phyloP scores from a whole-genome alignment of 148 eudicot genomes.

The Spergularia marina region DNA sequence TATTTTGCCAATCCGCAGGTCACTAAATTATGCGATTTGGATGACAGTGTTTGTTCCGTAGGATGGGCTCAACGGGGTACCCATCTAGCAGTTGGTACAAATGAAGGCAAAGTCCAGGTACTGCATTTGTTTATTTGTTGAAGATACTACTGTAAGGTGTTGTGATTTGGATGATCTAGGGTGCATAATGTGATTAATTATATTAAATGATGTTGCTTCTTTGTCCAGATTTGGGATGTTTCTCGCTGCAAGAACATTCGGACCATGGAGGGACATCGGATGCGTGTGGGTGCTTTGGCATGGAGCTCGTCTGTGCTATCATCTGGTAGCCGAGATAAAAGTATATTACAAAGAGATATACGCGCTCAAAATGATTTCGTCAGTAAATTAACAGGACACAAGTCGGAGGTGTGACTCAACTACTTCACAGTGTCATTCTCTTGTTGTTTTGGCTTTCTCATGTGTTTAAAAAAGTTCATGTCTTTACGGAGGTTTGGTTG shows the following conservation, averaged over 20 bases:
- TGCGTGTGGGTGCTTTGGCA: slow-evolving; percentile 81
- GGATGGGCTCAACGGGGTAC: slow-evolving; percentile 94
- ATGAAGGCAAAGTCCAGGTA: slow-evolving; percentile 77
- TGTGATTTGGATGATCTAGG: neutral
- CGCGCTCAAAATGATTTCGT: slow-evolving; percentile 74
- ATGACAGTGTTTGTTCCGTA: slow-evolving; percentile 86
- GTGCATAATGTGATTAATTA: neutral
- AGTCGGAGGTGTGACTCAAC: slow-evolving; percentile 67
- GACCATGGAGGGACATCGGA: slow-evolving; percentile 83
- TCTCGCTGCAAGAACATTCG: slow-evolving; percentile 72
- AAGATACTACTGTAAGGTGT: neutral
- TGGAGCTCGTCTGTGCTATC: slow-evolving; percentile 82
- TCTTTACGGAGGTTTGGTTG: neutral
- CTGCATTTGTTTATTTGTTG: neutral
- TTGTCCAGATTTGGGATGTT: slow-evolving; percentile 80
- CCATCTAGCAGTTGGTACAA: slow-evolving; percentile 80
- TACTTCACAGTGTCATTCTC: neutral
- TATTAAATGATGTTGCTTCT: slow-evolving; percentile 6
- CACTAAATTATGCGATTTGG: slow-evolving; percentile 84
- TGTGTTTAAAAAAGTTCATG: too few relatives aligned
- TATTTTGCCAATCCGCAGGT: slow-evolving; percentile 41
- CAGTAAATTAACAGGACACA: slow-evolving; percentile 77
- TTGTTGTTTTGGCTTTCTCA: neutral
- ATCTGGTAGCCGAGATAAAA: slow-evolving; percentile 88
- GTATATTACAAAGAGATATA: slow-evolving; percentile 76